Evolutionary conservation across 2,329 filamentous ascomycete genomes (phyloP).

Genomic region (Corniculantispora saksenae): DNA sequence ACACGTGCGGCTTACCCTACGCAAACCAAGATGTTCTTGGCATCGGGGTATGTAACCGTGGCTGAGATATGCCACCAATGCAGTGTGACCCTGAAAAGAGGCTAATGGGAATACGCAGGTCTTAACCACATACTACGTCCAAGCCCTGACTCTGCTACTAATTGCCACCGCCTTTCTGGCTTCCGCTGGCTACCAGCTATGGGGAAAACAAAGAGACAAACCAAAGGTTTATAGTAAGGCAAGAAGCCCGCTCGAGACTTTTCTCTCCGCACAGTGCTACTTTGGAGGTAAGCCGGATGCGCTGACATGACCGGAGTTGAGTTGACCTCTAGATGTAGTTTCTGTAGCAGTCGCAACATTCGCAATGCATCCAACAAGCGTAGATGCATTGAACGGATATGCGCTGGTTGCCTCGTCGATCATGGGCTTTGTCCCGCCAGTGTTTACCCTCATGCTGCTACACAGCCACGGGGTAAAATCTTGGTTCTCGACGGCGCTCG

Average conservation of each 20-base stretch:
- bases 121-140: slow-evolving; percentile 9
- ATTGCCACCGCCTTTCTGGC: neutral
- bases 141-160: neutral
- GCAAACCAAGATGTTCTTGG: slow-evolving; percentile 5
- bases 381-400: slow-evolving; percentile 5
- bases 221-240: neutral
- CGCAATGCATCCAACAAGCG: neutral
- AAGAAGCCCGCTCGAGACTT: neutral
- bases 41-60: neutral
- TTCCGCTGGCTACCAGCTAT: slow-evolving; percentile 1
- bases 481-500: slow-evolving; percentile 1
- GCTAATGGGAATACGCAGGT: neutral
- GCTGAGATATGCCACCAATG: neutral
- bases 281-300: neutral
- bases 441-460: slow-evolving; percentile 5
- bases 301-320: neutral
- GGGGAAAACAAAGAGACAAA: neutral
- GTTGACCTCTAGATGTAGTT: neutral
- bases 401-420: neutral
- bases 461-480: slow-evolving; percentile 1
- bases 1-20: slow-evolving; percentile 1
- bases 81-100: neutral
- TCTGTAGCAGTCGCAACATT: slow-evolving; percentile 9
- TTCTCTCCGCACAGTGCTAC: neutral
- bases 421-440: neutral